These are phyloP conservation scores for Usnea hakonensis DNA, from an alignment of 495 filamentous ascomycete genomes.

Conservation along the genomic window DNA sequence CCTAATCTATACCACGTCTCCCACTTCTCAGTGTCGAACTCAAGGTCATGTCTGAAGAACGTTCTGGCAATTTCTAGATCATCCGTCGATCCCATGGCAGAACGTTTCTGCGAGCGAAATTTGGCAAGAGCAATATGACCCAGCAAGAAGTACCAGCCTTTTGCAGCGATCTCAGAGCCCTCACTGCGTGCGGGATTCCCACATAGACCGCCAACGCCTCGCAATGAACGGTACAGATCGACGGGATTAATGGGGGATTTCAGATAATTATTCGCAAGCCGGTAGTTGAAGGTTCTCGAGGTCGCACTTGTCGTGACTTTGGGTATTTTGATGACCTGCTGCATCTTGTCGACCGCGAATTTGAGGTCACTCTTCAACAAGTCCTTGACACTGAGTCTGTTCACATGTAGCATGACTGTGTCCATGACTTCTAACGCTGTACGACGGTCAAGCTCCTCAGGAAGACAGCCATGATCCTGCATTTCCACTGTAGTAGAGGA, in stretches of 20 bases:
- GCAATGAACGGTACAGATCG: constrained; percentile 67
- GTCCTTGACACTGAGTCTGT: constrained; percentile 82
- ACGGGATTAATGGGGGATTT: constrained; percentile 75
- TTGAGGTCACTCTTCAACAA: constrained; percentile 84
- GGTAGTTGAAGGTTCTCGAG: constrained; percentile 53
- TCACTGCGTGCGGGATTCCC: constrained; percentile 43
- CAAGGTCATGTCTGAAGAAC: constrained; percentile 77
- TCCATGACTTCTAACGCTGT: constrained; percentile 74
- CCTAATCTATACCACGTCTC: constrained; percentile 93
- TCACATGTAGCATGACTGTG: constrained; percentile 70
- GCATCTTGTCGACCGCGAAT: constrained; percentile 81
- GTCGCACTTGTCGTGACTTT: constrained; percentile 60
- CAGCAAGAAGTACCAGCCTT: constrained; percentile 87
- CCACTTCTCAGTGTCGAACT: constrained; percentile 80
- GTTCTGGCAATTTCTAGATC: constrained; percentile 77
- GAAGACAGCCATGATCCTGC: constrained; percentile 65
- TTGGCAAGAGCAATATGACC: constrained; percentile 82
- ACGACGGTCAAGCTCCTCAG: constrained; percentile 65
- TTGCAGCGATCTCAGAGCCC: constrained; percentile 57
- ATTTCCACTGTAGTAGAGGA: constrained; percentile 58
- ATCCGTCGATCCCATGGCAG: constrained; percentile 67
- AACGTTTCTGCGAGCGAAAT: constrained; percentile 77
- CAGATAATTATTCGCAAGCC: constrained; percentile 66
- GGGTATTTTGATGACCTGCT: constrained; percentile 55
- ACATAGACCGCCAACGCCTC: constrained; percentile 61